phyloP scores from a whole-genome alignment of 306 rosid species.

The Trifolium repens region DNA sequence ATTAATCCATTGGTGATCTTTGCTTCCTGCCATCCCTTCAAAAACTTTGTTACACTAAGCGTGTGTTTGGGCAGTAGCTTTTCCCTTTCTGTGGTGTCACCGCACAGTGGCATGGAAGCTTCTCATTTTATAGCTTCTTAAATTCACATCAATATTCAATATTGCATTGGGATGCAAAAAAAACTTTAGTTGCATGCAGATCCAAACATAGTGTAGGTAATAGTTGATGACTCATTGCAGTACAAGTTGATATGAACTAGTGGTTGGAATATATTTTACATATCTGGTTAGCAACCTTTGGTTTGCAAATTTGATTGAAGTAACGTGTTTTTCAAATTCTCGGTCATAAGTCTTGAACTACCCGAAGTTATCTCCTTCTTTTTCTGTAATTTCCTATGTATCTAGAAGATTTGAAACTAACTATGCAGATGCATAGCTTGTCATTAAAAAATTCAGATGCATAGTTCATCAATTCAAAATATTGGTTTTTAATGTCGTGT shows the following conservation, averaged over 20 bases:
- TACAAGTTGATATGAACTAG: background rate
- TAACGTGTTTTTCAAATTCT: background rate
- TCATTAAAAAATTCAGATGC: too few relatives aligned
- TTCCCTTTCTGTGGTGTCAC: too few relatives aligned
- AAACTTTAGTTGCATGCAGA: too few relatives aligned
- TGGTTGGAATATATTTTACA: constrained; percentile 4
- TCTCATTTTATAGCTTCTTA: too few relatives aligned
- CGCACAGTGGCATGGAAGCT: too few relatives aligned
- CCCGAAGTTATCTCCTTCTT: background rate
- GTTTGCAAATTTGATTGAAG: constrained; percentile 6
- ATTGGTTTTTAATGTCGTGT: too few relatives aligned
- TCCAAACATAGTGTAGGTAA: background rate
- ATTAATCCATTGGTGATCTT: constrained; percentile 18
- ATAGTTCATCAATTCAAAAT: too few relatives aligned
- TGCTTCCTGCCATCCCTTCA: background rate
- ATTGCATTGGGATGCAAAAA: too few relatives aligned
- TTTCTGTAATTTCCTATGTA: background rate
- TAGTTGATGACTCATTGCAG: constrained; percentile 3
- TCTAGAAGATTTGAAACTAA: background rate
- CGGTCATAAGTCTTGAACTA: background rate
- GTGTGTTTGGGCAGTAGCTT: too few relatives aligned
- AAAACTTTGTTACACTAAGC: background rate
- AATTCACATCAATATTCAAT: too few relatives aligned
- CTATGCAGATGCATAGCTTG: too few relatives aligned
- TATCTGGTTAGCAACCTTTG: background rate